Evolutionary conservation across 805 yeast genomes (phyloP), one percentile per base, ranked within the genome.

Genomic region (Lipomyces chichibuensis): DNA sequence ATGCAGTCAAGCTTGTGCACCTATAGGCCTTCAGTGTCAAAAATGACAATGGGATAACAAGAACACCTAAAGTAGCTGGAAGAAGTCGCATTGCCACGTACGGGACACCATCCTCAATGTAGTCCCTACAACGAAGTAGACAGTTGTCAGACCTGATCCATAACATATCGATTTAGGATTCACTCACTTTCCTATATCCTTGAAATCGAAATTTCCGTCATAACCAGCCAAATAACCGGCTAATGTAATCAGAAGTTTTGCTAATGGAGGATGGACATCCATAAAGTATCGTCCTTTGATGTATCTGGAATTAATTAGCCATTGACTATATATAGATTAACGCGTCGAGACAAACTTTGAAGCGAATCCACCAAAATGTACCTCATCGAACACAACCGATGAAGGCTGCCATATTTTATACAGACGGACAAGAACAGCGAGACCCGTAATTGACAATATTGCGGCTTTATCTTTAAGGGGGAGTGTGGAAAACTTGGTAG

Each of bases 351-450:
- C 83, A 80, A 92, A 95, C 78, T 90, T 87, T 66, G 88, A 84
- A 39, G 97, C 97, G 80, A 94, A 95, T n/a, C 96, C 96, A 65
- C 99, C 99, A 74, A 95, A 95, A 78, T 91, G 96, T 53, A 90
- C 95, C 78, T 94, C 99, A 77, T 92, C 97, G 72, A 91, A 91
- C 13, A 94, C 97, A 49, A 92, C 96, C 35, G 93, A 86, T 73
- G 87, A 79, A 52, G 99, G 99, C 69, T 80, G 75, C 33, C 84
- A 80, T 66, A 95, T 80, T 63, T 84, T 80, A 71, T 82, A 80
- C 62, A 89, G 81, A 72, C 99, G 86, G 60, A 91, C 84, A 58
- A 78, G 73, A 13, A 82, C 69, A 0, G 97, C 84, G 49, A 87
- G 71, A 1, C 82, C 71, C n/a, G 85, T 74, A 62, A 91, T 56